Percentiles rank a stretch among this genome's conserved stretches.
Conservation (phyloP, 2,329 filamentous ascomycete genomes). For the Gaeumannomyces tritici region DNA sequence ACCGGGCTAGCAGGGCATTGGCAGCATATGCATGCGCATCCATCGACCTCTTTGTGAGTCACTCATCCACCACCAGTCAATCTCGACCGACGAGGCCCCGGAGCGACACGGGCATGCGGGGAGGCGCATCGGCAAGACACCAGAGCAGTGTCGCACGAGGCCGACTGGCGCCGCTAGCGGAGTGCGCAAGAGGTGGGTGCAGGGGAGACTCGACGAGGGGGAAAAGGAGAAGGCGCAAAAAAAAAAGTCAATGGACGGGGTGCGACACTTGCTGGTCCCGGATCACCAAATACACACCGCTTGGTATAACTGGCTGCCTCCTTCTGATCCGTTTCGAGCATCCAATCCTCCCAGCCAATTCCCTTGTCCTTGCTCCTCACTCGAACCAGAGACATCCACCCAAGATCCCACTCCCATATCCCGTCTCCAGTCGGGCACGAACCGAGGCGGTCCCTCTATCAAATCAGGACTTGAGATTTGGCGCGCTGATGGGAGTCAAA, state of each 20-base stretch:
- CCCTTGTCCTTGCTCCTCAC: background rate
- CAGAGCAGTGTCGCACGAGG: background rate
- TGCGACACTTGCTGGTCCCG: background rate
- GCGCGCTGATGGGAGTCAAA: background rate
- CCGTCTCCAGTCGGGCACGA: background rate
- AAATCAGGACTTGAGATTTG: background rate
- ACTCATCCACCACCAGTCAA: constrained; percentile 18
- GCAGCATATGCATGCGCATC: constrained; percentile 1
- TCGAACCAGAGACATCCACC: background rate
- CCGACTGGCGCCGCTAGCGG: background rate
- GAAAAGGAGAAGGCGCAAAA: background rate
- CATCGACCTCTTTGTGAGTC: constrained; percentile 15
- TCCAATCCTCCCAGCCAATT: background rate
- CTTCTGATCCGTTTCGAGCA: constrained; percentile 3
- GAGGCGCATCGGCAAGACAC: constrained; percentile 2
- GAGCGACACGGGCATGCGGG: constrained; percentile 15
- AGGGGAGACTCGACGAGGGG: background rate
- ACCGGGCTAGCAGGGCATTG: background rate
- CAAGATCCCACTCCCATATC: background rate
- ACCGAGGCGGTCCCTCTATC: background rate
- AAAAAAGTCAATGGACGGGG: background rate
- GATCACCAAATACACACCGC: background rate
- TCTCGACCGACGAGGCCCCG: constrained; percentile 10
- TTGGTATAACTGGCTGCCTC: constrained; percentile 10
- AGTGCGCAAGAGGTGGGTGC: background rate